These are phyloP conservation scores for Colletotrichum nymphaeae DNA, from an alignment of 2,329 filamentous ascomycete species.

Conservation along the genomic window DNA sequence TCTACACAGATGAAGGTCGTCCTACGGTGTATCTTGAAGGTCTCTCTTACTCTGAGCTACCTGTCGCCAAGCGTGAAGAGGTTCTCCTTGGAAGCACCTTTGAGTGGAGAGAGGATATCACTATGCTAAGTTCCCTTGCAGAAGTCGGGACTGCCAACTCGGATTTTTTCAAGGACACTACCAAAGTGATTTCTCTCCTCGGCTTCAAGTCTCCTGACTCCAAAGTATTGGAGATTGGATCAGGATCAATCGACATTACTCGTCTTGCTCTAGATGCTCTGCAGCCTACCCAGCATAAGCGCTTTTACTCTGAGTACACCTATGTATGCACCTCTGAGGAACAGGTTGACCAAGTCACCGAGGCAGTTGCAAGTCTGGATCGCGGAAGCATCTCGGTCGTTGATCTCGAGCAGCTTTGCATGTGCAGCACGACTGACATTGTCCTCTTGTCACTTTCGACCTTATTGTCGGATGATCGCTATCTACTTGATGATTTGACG, in stretches of 20 bases:
- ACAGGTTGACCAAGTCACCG: not conserved
- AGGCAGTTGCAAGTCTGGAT: not conserved
- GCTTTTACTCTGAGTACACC: constrained; percentile 19
- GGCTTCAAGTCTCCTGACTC: constrained; percentile 22
- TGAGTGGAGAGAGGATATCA: constrained; percentile 17
- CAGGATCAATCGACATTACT: not conserved
- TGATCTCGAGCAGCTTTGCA: constrained; percentile 15
- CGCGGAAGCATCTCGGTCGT: constrained; percentile 8
- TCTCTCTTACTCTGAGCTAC: constrained; percentile 19
- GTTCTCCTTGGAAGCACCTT: constrained; percentile 17
- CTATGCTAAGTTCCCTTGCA: not conserved
- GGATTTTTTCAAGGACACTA: not conserved
- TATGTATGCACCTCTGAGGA: constrained; percentile 21
- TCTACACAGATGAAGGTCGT: constrained; percentile 18
- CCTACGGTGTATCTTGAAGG: constrained; percentile 20
- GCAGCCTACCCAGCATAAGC: constrained; percentile 1
- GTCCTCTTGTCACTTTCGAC: not conserved
- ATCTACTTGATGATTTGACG: constrained; percentile 7
- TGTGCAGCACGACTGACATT: constrained; percentile 2
- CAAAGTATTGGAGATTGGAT: constrained; percentile 10
- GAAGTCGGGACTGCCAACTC: not conserved
- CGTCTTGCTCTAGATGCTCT: constrained; percentile 10
- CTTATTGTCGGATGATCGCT: constrained; percentile 6
- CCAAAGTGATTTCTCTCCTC: not conserved
- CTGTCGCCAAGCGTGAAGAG: constrained; percentile 15